Conservation (phyloP, 768 basidiomycete genomes). For the Podaxis sp. region DNA sequence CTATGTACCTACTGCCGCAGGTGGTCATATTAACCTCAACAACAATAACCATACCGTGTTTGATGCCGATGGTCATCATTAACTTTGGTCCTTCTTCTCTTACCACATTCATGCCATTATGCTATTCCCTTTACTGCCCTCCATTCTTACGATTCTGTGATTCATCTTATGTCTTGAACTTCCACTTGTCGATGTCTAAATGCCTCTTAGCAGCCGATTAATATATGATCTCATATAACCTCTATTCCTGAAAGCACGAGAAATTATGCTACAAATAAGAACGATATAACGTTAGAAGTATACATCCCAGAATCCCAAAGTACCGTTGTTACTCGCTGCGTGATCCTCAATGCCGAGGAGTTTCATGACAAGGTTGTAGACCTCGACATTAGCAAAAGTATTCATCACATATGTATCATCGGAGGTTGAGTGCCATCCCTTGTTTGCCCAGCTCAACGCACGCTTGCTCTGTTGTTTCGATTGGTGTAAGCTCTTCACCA, state of each 20-base stretch:
- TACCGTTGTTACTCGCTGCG: slow-evolving; percentile 73
- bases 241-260: background rate
- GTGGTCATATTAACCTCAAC: slow-evolving; percentile 52
- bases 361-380: slow-evolving; percentile 81
- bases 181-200: background rate
- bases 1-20: slow-evolving; percentile 70
- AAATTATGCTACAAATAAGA: background rate
- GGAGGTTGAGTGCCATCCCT: slow-evolving; percentile 68
- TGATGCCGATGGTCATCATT: slow-evolving; percentile 62
- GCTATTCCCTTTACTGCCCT: background rate
- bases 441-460: slow-evolving; percentile 23
- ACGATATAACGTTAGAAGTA: slow-evolving; percentile 47
- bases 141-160: background rate
- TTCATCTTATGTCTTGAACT: background rate
- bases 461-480: slow-evolving; percentile 19
- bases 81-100: slow-evolving; percentile 11
- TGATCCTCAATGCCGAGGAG: slow-evolving; percentile 61
- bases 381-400: slow-evolving; percentile 82
- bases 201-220: background rate
- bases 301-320: slow-evolving; percentile 78
- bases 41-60: slow-evolving; percentile 63
- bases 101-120: background rate
- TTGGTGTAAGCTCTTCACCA: slow-evolving; percentile 59
- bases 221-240: background rate
- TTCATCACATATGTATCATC: slow-evolving; percentile 73